Evolutionary conservation across 176 grass and related monocot species (phyloP).

Genomic region (Oryza longistaminata): DNA sequence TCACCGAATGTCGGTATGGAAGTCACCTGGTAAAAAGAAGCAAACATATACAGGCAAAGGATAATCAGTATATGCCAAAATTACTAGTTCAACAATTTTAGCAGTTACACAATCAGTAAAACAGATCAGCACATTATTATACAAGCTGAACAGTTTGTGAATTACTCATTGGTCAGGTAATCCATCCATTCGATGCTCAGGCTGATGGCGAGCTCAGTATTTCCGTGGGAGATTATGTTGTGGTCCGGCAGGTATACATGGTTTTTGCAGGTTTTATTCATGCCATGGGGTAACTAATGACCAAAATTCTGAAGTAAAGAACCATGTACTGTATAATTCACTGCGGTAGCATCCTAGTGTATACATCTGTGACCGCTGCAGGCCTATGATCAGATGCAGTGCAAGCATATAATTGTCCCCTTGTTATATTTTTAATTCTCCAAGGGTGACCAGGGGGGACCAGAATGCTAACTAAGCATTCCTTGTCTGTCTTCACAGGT

Average conservation of each 20-base stretch:
- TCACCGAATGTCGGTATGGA: not conserved
- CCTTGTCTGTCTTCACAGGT: slow-evolving; percentile 54
- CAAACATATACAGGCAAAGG: not conserved
- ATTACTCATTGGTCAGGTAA: slow-evolving; percentile 55
- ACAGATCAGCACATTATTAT: slow-evolving; percentile 1
- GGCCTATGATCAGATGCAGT: slow-evolving; percentile 16
- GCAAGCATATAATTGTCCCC: slow-evolving; percentile 26
- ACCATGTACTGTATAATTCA: not conserved
- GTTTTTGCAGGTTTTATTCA: slow-evolving; percentile 6
- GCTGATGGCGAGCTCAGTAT: slow-evolving; percentile 89
- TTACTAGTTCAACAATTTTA: not conserved
- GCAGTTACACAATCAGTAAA: not conserved
- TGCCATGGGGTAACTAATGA: not conserved
- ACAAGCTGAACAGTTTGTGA: slow-evolving; percentile 16
- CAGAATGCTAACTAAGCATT: slow-evolving; percentile 26
- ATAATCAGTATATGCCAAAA: not conserved
- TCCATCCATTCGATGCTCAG: slow-evolving; percentile 92
- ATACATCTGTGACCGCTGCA: slow-evolving; percentile 18
- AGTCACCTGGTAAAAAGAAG: not conserved
- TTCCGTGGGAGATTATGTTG: slow-evolving; percentile 72
- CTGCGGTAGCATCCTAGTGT: not conserved
- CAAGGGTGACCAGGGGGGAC: slow-evolving; percentile 22
- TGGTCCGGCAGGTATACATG: slow-evolving; percentile 79
- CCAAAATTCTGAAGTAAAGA: slow-evolving; percentile 26
- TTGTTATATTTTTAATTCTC: slow-evolving; percentile 17